Percentiles rank a stretch among this genome's conserved stretches.
Evolutionary conservation across 192 early-diverging fungal species (phyloP).

Genomic region (Lunasporangiospora selenospora): DNA sequence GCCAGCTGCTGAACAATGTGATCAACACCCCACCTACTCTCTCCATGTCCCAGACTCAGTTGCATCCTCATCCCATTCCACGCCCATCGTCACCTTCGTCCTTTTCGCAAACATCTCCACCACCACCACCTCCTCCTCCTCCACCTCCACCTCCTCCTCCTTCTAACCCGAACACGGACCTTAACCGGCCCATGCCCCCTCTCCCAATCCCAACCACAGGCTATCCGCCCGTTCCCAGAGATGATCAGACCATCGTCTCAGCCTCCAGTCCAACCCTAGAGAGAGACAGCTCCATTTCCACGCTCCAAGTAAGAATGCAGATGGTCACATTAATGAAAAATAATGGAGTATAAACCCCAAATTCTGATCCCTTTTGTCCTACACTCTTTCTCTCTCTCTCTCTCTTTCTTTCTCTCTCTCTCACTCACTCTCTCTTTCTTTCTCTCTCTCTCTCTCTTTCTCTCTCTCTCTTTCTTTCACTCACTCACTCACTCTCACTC

Average conservation of each 20-base stretch:
- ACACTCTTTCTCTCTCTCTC: no score
- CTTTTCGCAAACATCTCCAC: background rate
- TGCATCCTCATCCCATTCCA: conserved; percentile 22
- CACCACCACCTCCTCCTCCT: conserved; percentile 10
- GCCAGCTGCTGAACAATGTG: conserved; percentile 47
- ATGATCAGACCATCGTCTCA: conserved; percentile 4
- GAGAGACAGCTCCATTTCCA: conserved; percentile 19
- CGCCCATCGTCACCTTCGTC: conserved; percentile 15
- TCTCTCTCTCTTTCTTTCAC: no score
- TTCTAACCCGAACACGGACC: conserved; percentile 29
- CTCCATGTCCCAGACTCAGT: conserved; percentile 31
- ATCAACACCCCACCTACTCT: conserved; percentile 39
- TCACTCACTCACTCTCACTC: no score
- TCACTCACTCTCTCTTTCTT: no score
- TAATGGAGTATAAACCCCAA: no score
- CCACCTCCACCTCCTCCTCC: conserved; percentile 41
- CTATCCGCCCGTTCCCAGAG: conserved; percentile 32
- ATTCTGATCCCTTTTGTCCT: no score
- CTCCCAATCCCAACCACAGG: conserved; percentile 6
- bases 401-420: no score
- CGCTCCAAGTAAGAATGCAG: conserved; percentile 10
- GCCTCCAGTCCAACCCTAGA: conserved; percentile 27
- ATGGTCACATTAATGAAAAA: no score
- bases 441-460: no score
- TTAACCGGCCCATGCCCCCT: conserved; percentile 24